Percentiles rank a stretch among this genome's conserved stretches.
Conservation (phyloP, 345 rosid species). For the Zanthoxylum bungeanum region DNA sequence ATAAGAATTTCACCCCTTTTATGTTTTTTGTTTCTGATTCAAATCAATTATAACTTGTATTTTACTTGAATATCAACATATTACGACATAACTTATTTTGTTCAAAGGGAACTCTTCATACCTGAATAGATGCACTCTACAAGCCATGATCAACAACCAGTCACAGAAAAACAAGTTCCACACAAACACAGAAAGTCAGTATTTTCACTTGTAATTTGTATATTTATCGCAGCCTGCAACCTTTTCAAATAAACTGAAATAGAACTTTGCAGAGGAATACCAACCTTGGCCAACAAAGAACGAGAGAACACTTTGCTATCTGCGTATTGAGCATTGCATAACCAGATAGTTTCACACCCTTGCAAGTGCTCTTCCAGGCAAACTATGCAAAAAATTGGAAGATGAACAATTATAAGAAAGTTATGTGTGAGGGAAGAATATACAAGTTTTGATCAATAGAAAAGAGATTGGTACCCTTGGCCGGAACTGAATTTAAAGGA, state of each 20-base stretch:
- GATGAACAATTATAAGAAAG: neutral
- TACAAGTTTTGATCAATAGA: neutral
- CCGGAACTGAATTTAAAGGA: slow-evolving; percentile 80
- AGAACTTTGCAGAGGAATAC: slow-evolving; percentile 16
- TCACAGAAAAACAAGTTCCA: slow-evolving; percentile 2
- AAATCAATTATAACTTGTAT: neutral
- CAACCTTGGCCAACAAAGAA: slow-evolving; percentile 88
- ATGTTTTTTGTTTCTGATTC: neutral
- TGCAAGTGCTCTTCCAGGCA: slow-evolving; percentile 78
- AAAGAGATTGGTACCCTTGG: slow-evolving; percentile 54
- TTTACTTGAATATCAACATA: neutral
- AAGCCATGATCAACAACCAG: slow-evolving; percentile 17
- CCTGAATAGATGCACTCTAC: slow-evolving; percentile 98
- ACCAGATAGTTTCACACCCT: slow-evolving; percentile 69
- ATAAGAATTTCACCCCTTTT: neutral
- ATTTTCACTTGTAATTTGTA: neutral
- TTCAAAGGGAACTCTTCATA: slow-evolving; percentile 20
- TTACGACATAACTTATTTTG: neutral
- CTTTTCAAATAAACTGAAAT: neutral
- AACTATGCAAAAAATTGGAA: slow-evolving; percentile 36
- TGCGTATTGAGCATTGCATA: slow-evolving; percentile 79
- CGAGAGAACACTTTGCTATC: slow-evolving; percentile 83
- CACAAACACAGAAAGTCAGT: slow-evolving; percentile 22
- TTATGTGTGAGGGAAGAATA: neutral
- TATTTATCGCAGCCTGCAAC: neutral